These are phyloP conservation scores for Xanthoceras sorbifolium DNA, from an alignment of 345 rosid species.

Conservation along the genomic window DNA sequence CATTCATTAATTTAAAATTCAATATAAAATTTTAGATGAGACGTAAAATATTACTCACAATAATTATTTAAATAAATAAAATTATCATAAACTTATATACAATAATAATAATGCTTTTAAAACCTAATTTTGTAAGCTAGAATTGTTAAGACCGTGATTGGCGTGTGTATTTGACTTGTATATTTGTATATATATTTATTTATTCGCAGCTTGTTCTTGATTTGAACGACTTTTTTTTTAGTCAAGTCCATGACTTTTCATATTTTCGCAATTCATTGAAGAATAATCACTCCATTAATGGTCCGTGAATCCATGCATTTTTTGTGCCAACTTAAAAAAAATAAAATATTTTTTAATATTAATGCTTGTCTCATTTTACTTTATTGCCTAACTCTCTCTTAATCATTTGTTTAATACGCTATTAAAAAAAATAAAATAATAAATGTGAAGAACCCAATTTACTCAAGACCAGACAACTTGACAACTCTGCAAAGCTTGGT, in stretches of 20 bases:
- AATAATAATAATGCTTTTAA: no score
- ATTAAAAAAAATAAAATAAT: no score
- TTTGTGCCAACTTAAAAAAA: neutral
- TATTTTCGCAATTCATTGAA: neutral
- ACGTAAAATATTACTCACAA: no score
- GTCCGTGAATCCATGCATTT: neutral
- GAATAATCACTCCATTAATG: neutral
- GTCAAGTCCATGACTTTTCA: neutral
- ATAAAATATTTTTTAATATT: neutral
- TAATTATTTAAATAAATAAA: no score
- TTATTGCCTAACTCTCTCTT: neutral
- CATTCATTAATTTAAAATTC: no score
- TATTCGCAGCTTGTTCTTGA: neutral
- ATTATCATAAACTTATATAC: no score
- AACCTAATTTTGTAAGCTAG: neutral
- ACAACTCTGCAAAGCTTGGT: neutral
- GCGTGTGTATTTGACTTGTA: neutral
- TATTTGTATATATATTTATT: no score
- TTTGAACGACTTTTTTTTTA: neutral
- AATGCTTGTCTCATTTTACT: neutral
- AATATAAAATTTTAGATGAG: no score
- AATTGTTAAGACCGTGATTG: neutral
- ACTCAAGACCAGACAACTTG: neutral
- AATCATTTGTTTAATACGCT: neutral
- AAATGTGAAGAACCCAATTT: neutral